phyloP scores from a whole-genome alignment of 2,329 filamentous ascomycete species.

The Thielaviopsis euricoi region DNA sequence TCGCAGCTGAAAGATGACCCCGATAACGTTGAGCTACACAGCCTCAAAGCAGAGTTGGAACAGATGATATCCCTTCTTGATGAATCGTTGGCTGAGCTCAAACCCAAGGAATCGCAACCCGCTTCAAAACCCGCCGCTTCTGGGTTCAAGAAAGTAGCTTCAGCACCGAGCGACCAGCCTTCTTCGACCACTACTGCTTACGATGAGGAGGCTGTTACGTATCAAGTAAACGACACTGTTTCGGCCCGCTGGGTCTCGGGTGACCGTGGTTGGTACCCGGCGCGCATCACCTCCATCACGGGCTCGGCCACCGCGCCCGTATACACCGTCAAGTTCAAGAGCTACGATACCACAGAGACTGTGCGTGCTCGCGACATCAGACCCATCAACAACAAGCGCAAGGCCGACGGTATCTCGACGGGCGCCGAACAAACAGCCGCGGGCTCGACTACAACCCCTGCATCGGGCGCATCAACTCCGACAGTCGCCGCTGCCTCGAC shows the following conservation, averaged over 20 bases:
- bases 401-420: constrained; percentile 60
- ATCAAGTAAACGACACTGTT: constrained; percentile 78
- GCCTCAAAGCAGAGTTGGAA: constrained; percentile 66
- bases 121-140: constrained; percentile 28
- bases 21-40: constrained; percentile 60
- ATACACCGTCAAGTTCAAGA: constrained; percentile 90
- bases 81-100: constrained; percentile 66
- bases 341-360: constrained; percentile 72
- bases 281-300: constrained; percentile 83
- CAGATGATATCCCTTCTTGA: constrained; percentile 65
- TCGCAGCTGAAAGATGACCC: constrained; percentile 65
- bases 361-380: constrained; percentile 69
- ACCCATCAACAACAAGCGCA: constrained; percentile 65
- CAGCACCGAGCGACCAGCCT: neutral
- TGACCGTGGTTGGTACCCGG: constrained; percentile 81
- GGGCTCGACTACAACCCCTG: constrained; percentile 14
- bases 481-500: constrained; percentile 1
- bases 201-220: constrained; percentile 40
- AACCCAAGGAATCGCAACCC: constrained; percentile 30
- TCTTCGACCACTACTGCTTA: constrained; percentile 15
- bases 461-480: constrained; percentile 10
- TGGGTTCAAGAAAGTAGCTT: constrained; percentile 11
- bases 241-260: constrained; percentile 82
- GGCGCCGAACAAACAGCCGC: constrained; percentile 23
- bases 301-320: constrained; percentile 82